Base-by-base conservation (phyloP, 257 asterid genomes). In the Salvia splendens region DNA sequence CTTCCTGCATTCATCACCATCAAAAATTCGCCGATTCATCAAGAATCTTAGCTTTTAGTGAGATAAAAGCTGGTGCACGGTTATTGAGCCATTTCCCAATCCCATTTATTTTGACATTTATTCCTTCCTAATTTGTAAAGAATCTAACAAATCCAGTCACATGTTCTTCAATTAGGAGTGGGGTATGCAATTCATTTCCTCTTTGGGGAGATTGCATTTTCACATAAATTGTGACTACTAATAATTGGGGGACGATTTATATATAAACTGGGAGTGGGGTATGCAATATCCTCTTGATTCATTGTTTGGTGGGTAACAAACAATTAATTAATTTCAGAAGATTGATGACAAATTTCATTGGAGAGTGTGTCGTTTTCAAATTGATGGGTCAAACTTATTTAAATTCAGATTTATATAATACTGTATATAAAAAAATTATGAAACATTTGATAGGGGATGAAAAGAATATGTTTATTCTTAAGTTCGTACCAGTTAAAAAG, bases 31-130 rank as follows among this genome's bases (percentile, higher is more conserved):
- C n/a, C n/a, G n/a, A n/a, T n/a, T n/a, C n/a, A n/a, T n/a, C n/a
- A n/a, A n/a, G n/a, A 64, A 60, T 69, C 60, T 75, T 55, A 40
- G 33, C 75, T 70, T 55, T 70, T 73, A 9, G 42, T 24, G 50
- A 55, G 61, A 14, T 68, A 47, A 74, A 59, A 53, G 67, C 57
- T 63, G 79, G 52, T 41, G 32, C 47, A 67, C 53, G 55, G 55
- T 63, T 55, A 48, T 53, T 61, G 12, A 8, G 56, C 38, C 42
- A 56, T 68, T 75, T 60, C 36, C 53, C 56, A 11, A 16, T 48
- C 53, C 64, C 46, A 35, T 8, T 11, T 9, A n/a, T 8, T 52
- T 52, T 62, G 52, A 61, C 71, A 77, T 46, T 12, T 64, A 8
- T 40, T 63, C 11, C 35, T 16, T 40, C 75, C 15, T 24, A 24